Evolutionary conservation across 2,329 filamentous ascomycete species (phyloP), one percentile per base, ranked within the genome.

Genomic region (Trichoderma aggressivum): DNA sequence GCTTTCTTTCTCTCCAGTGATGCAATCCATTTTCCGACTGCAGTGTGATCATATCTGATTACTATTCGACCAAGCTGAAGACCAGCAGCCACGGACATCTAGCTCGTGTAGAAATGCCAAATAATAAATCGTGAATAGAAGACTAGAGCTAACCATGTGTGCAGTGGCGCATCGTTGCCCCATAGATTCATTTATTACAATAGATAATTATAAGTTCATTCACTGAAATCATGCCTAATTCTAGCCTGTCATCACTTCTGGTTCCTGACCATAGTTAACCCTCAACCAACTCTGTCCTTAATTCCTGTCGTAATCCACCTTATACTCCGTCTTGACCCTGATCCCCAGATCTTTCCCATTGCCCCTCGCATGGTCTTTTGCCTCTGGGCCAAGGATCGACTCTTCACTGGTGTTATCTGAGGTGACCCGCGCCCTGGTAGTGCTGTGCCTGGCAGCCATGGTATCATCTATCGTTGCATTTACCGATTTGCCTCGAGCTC

Each of bases 51-150:
- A 2, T 53, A n/a, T 24, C 21, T 7, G 47, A 53, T 53, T 53
- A 53, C 47, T 53, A 53, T 24, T 53, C 1, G 47, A 53, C 24
- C n/a, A 53, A 21, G 5, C 7, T 50, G 2, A 50, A 50, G 18
- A 50, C 43, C 43, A 12, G 10, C 43, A 3, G n/a, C 21, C 24
- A 24, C 3, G 47, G 21, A 24, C 11, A 53, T 53, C 47, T 14
- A 24, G 11, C 2, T 24, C 11, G 0, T 1, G n/a, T 14, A 14
- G n/a, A 7, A 24, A 24, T 53, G 1, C 5, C 21, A 14, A 0
- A 53, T 14, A 3, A 24, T 53, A 7, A 3, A 24, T 24, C 5
- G 11, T 24, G 5, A 53, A 53, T 53, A 50, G 43, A 50, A 50
- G n/a, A 21, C 10, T 50, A 21, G n/a, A 43, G 10, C 1, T 5